Evolutionary conservation across 305 asterid species (phyloP), one percentile per base, ranked within the genome.

Genomic region (Vinca major): DNA sequence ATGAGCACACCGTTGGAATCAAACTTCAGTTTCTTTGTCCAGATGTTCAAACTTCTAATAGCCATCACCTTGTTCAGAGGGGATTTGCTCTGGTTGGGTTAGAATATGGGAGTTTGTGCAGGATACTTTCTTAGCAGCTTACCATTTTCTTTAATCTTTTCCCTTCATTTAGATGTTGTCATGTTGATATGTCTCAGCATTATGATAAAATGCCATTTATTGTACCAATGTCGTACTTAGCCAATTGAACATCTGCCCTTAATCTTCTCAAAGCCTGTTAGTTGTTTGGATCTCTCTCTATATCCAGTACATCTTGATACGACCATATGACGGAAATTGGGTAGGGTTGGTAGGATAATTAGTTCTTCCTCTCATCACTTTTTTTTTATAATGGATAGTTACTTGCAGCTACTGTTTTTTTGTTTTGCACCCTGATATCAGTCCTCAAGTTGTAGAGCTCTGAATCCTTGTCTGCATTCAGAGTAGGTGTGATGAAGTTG

Each of bases 401-500:
- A 43, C 39, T 52, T 45, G 21, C 14, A 19, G 48, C 41, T n/a
- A 54, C 39, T 14, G 40, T 36, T 17, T 37, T 11, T 55, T 63
- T 6, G 49, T 39, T 6, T 53, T 19, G 13, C 19, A 13, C 62
- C 68, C 62, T 77, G 70, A 69, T 53, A 45, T 51, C 65, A 45
- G 69, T 11, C 52, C n/a, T 43, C 69, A 17, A 51, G 44, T 52
- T 41, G 14, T 40, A 10, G 20, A 19, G 17, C 73, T 68, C n/a
- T 48, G 50, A 47, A 52, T 68, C 63, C 21, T 65, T 57, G 45
- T 33, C 51, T 70, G 75, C 57, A 74, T 85, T 78, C 86, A 88
- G 96, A 90, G 78, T 58, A 90, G 87, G 80, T 91, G 97, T 66
- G 93, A 89, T 71, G 97, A 91, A 81, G 91, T 89, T 68, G 96